phyloP scores from a whole-genome alignment of 2,329 filamentous ascomycete genomes.

The Chalaropsis ovoidea region DNA sequence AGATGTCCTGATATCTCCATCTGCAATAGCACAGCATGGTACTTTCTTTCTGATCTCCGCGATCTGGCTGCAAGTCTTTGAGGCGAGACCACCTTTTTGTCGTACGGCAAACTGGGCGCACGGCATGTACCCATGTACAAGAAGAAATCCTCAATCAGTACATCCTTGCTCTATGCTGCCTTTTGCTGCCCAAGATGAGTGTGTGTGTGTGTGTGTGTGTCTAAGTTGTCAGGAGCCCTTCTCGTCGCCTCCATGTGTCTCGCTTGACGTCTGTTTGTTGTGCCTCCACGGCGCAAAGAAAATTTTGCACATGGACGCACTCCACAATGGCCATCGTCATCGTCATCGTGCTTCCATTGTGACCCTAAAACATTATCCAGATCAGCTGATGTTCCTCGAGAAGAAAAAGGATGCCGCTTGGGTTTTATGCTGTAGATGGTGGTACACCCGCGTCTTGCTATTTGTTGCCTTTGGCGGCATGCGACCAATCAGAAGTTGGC shows the following conservation, averaged over 20 bases:
- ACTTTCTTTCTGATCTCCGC: neutral
- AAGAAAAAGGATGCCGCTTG: neutral
- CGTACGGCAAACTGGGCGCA: neutral
- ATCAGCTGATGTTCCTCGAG: neutral
- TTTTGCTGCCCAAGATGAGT: neutral
- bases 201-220: neutral
- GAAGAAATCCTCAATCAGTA: neutral
- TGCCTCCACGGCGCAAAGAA: neutral
- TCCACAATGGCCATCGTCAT: conserved; percentile 1
- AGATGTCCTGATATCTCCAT: neutral
- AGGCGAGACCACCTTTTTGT: neutral
- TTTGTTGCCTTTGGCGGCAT: too few relatives aligned
- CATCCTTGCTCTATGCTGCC: neutral
- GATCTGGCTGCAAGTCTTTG: neutral
- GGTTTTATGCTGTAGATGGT: conserved; percentile 4
- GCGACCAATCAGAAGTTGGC: neutral
- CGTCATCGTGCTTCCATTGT: conserved; percentile 4
- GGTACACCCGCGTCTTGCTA: neutral
- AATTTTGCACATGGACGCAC: conserved; percentile 5
- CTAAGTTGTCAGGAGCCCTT: neutral
- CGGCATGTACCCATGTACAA: neutral
- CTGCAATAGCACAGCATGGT: neutral
- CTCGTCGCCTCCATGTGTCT: neutral
- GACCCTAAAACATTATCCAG: neutral
- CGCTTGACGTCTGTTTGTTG: neutral